A percentile compares a stretch with the other conserved stretches of the same genome.
Evolutionary conservation across 371 early-diverging fungal species (phyloP).

Genomic region (Actinomucor elegans): DNA sequence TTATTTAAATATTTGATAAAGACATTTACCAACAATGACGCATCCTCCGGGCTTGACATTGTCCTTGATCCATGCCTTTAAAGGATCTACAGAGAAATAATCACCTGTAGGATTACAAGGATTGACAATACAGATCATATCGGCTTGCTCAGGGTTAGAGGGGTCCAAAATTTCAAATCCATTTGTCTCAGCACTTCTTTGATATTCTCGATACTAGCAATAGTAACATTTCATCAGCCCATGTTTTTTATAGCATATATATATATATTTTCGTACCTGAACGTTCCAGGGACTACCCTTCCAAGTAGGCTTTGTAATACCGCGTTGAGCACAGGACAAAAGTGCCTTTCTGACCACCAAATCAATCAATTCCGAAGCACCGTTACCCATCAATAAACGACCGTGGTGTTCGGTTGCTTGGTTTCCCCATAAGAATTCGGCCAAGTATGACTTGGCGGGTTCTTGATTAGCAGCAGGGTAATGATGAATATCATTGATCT

Average conservation of each 20-base stretch:
- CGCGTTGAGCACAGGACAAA: slow-evolving; percentile 30
- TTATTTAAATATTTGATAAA: background rate
- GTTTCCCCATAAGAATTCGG: slow-evolving; percentile 77
- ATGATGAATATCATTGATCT: slow-evolving; percentile 73
- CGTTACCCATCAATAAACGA: slow-evolving; percentile 79
- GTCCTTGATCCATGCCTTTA: slow-evolving; percentile 67
- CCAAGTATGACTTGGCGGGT: slow-evolving; percentile 79
- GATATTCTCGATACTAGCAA: slow-evolving; percentile 89
- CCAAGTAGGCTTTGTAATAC: slow-evolving; percentile 54
- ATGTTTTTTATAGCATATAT: too few relatives aligned
- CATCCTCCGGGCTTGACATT: slow-evolving; percentile 70
- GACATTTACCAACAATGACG: slow-evolving; percentile 64
- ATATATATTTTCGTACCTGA: slow-evolving; percentile 53
- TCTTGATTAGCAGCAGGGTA: slow-evolving; percentile 90
- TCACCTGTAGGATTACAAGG: slow-evolving; percentile 90
- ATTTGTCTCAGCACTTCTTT: slow-evolving; percentile 77
- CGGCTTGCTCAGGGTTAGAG: slow-evolving; percentile 50
- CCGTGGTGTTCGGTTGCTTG: slow-evolving; percentile 42
- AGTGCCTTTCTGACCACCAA: slow-evolving; percentile 76
- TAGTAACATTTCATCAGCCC: too few relatives aligned
- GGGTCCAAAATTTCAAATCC: slow-evolving; percentile 63
- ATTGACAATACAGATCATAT: slow-evolving; percentile 77
- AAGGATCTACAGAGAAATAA: slow-evolving; percentile 64
- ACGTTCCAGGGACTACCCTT: slow-evolving; percentile 81
- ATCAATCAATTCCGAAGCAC: slow-evolving; percentile 86